Conservation (phyloP, 495 filamentous ascomycete genomes). For the Neurospora sp. region DNA sequence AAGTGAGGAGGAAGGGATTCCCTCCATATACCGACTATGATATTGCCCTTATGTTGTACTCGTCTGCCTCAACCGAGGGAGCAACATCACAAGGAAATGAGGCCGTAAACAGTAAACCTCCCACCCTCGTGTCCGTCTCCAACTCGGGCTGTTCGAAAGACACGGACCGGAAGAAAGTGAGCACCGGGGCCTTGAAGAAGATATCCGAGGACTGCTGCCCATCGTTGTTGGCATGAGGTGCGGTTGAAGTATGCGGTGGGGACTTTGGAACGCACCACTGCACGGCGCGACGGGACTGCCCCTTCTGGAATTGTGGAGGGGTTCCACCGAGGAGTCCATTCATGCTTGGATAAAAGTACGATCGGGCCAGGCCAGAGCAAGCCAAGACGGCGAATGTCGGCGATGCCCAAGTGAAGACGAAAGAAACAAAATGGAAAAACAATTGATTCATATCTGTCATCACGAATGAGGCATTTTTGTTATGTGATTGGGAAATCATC, state of each 20-base stretch:
- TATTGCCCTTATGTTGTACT: background rate
- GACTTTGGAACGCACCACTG: background rate
- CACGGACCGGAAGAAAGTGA: background rate
- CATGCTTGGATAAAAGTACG: background rate
- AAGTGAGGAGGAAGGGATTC: background rate
- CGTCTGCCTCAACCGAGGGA: background rate
- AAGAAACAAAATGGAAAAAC: background rate
- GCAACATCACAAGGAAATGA: background rate
- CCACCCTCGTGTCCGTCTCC: background rate
- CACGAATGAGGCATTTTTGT: background rate
- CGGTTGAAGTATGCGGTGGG: background rate
- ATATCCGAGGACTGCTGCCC: background rate
- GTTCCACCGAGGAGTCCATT: background rate
- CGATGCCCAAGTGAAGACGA: background rate
- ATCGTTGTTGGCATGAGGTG: background rate
- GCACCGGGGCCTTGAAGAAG: background rate
- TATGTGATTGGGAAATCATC: background rate
- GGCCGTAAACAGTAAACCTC: background rate
- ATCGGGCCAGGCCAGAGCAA: background rate
- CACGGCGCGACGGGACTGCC: background rate
- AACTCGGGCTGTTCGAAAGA: background rate
- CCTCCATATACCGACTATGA: background rate
- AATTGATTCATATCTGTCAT: background rate
- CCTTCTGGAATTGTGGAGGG: background rate
- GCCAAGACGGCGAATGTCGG: background rate